phyloP scores from a whole-genome alignment of 1,284 basidiomycete species.

The Cutaneotrichosporon dermatis region DNA sequence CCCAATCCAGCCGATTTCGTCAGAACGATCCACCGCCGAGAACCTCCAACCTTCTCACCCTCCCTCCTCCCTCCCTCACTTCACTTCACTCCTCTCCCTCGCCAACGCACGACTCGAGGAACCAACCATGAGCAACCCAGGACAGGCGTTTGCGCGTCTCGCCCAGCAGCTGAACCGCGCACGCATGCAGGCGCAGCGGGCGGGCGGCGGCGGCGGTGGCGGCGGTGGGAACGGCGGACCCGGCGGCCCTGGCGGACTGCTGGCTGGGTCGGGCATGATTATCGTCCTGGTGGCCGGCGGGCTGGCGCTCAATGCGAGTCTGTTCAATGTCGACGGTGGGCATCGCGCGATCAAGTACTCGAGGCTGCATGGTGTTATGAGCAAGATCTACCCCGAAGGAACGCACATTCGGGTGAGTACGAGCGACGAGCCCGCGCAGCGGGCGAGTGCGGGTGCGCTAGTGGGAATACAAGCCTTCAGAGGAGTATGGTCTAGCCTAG shows the following conservation, averaged over 20 bases:
- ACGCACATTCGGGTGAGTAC: slow-evolving; percentile 82
- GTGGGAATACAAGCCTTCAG: no score
- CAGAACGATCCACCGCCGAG: not conserved
- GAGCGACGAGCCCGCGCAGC: no score
- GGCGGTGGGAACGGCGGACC: slow-evolving; percentile 37
- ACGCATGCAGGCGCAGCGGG: slow-evolving; percentile 34
- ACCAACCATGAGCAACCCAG: slow-evolving; percentile 8
- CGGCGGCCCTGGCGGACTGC: slow-evolving; percentile 59
- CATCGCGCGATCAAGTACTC: slow-evolving; percentile 99
- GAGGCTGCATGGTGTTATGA: slow-evolving; percentile 74
- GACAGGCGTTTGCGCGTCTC: slow-evolving; percentile 44
- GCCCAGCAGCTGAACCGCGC: slow-evolving; percentile 46
- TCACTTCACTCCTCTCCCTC: no score
- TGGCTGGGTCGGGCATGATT: slow-evolving; percentile 76
- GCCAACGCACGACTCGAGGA: not conserved
- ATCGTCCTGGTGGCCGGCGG: slow-evolving; percentile 76
- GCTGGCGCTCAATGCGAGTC: slow-evolving; percentile 72
- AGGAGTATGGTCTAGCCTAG: no score
- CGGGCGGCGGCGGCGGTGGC: slow-evolving; percentile 28
- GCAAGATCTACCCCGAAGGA: slow-evolving; percentile 86
- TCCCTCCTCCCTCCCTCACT: not conserved
- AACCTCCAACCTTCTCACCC: not conserved
- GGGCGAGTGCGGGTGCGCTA: no score
- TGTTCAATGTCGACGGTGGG: slow-evolving; percentile 99
- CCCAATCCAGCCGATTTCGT: not conserved